Percentiles rank a stretch among this genome's conserved stretches.
phyloP scores from a whole-genome alignment of 1,284 basidiomycete species.

The Boletellus deceptivus region DNA sequence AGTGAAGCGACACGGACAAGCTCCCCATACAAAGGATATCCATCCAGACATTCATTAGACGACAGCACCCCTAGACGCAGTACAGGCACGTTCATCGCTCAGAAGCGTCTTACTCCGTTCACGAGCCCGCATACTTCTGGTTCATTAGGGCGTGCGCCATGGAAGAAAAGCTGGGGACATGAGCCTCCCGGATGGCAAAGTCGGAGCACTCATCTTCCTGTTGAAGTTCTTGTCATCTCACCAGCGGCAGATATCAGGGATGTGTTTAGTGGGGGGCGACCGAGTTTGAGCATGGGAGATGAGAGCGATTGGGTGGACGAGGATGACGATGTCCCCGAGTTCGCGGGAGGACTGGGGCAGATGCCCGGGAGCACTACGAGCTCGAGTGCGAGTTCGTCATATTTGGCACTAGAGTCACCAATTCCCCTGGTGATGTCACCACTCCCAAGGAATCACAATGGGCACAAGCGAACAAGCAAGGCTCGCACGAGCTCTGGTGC shows the following conservation, averaged over 20 bases:
- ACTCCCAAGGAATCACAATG: constrained; percentile 37
- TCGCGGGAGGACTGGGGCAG: constrained; percentile 76
- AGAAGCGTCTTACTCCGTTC: constrained; percentile 70
- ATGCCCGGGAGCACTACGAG: constrained; percentile 43
- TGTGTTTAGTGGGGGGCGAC: constrained; percentile 64
- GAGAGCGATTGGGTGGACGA: constrained; percentile 85
- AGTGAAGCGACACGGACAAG: constrained; percentile 52
- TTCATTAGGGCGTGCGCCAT: constrained; percentile 66
- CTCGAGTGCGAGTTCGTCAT: constrained; percentile 24
- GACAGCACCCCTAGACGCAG: constrained; percentile 49
- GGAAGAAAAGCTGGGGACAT: constrained; percentile 84
- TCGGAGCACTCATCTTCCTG: constrained; percentile 62
- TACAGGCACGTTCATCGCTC: constrained; percentile 63
- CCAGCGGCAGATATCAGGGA: constrained; percentile 67
- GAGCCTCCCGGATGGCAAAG: constrained; percentile 83
- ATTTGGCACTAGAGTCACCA: constrained; percentile 29
- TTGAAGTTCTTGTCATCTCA: constrained; percentile 69
- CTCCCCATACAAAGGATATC: constrained; percentile 49
- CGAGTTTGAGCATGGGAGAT: constrained; percentile 60
- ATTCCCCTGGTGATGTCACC: constrained; percentile 40
- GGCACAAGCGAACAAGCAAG: constrained; percentile 27
- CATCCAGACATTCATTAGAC: constrained; percentile 43
- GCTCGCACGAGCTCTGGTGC: constrained; percentile 19
- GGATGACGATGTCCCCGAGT: constrained; percentile 73
- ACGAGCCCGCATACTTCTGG: constrained; percentile 44